A percentile compares a stretch with the other conserved stretches of the same genome.
Evolutionary conservation across 2,329 filamentous ascomycete species (phyloP).

Genomic region (Cladosporium sp.): DNA sequence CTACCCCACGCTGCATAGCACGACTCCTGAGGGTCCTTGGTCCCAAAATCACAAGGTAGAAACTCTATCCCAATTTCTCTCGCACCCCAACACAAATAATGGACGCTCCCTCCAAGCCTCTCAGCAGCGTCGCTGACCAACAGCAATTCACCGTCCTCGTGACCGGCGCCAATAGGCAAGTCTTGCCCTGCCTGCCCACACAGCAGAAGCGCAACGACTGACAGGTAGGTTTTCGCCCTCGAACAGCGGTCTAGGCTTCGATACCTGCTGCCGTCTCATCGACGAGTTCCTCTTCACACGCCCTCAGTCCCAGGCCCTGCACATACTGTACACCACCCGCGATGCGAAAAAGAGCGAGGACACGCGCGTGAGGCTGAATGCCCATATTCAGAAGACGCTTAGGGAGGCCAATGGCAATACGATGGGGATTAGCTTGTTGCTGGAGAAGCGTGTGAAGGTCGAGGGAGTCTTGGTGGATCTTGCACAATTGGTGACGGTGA

Average conservation of each 20-base stretch:
- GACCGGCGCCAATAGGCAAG: slow-evolving; percentile 83
- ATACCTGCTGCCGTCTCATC: slow-evolving; percentile 79
- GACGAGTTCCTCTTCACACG: slow-evolving; percentile 80
- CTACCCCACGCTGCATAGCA: not conserved
- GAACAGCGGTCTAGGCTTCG: slow-evolving; percentile 79
- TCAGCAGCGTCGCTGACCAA: slow-evolving; percentile 12
- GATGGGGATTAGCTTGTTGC: slow-evolving; percentile 34
- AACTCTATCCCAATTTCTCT: not conserved
- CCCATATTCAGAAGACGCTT: slow-evolving; percentile 57
- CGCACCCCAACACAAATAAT: not conserved
- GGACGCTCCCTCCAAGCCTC: slow-evolving; percentile 1
- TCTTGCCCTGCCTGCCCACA: not conserved
- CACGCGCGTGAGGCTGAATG: slow-evolving; percentile 57
- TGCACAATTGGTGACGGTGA: slow-evolving; percentile 55
- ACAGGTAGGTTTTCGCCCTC: slow-evolving; percentile 17
- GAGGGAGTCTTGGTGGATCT: slow-evolving; percentile 61
- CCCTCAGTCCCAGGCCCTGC: slow-evolving; percentile 66
- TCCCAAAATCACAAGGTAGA: not conserved
- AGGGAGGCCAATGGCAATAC: slow-evolving; percentile 35
- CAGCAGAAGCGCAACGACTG: slow-evolving; percentile 13
- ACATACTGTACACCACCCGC: slow-evolving; percentile 82
- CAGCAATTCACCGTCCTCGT: slow-evolving; percentile 62
- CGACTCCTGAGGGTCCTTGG: not conserved
- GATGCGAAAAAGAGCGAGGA: slow-evolving; percentile 70
- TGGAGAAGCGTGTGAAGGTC: slow-evolving; percentile 50